Evolutionary conservation across 331 rosid genomes (phyloP), one percentile per base, ranked within the genome.

Genomic region (Malus hybrid): DNA sequence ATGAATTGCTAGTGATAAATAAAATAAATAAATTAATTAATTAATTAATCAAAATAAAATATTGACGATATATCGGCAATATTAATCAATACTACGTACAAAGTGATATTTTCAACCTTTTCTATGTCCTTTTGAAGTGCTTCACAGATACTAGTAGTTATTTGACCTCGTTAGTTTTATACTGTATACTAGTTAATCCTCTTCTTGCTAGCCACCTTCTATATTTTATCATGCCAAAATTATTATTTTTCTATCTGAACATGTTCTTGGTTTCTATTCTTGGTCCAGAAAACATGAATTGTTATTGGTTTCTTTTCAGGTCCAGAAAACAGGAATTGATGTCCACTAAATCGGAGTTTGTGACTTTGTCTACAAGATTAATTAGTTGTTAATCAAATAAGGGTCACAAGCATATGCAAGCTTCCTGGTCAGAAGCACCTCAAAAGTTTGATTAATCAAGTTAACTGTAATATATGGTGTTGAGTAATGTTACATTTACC

Each of bases 341-440:
- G 67, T 72, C 76, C 24, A 52, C 66, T 46, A 19, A 63, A 24
- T 29, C 33, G 81, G 71, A 72, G 64, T 44, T 42, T 42, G 27
- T 65, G 68, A 57, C 68, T 56, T 42, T 57, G 73, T 61, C 73
- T 66, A 15, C 78, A 57, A 42, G 69, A 65, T 73, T 44, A 72
- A 72, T 57, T 22, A 72, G 67, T 56, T 71, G 65, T 65, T 57
- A 56, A 42, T 39, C 57, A 79, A 66, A 65, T 36, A 29, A 66
- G 72, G 67, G 72, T 80, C 67, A n/a, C n/a, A 29, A 31, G 80
- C 77, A 65, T 54, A 36, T 63, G 84, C 73, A 57, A 42, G 59
- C 73, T 64, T 75, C 74, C 62, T 56, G 42, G 62, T 48, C 15
- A 69, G 74, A 72, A 69, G 62, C 74, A 54, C 62, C 76, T 29